These are phyloP conservation scores for Verticillium longisporum DNA, from an alignment of 2,329 filamentous ascomycete species.

Conservation along the genomic window DNA sequence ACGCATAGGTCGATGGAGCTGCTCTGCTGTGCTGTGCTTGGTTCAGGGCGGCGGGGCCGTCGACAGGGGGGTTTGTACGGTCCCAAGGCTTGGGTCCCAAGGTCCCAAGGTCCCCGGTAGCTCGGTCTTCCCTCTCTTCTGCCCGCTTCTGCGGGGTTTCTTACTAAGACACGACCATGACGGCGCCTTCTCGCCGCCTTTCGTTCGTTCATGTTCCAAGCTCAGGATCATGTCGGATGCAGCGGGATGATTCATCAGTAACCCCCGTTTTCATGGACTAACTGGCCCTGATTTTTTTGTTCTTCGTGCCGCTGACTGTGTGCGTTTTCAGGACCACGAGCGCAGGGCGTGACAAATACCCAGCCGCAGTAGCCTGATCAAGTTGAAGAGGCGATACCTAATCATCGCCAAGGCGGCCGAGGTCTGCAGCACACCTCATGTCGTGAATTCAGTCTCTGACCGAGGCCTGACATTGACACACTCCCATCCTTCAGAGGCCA, in stretches of 20 bases:
- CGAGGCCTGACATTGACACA: too few species aligned
- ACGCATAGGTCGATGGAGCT: background rate
- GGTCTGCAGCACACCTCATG: too few species aligned
- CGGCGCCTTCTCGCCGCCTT: background rate
- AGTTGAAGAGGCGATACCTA: too few species aligned
- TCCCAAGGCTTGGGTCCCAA: too few species aligned
- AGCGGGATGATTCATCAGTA: constrained; percentile 8
- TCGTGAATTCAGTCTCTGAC: too few species aligned
- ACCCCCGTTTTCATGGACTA: background rate
- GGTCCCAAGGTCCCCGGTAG: too few species aligned
- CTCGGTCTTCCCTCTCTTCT: background rate
- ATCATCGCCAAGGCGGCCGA: too few species aligned
- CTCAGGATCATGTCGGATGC: background rate
- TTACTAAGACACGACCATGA: background rate
- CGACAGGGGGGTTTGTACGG: background rate
- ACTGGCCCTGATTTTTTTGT: background rate
- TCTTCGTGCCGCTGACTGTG: background rate
- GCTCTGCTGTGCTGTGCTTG: background rate
- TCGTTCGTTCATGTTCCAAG: background rate
- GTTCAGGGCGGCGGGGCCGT: background rate
- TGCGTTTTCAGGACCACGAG: background rate
- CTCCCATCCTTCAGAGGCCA: too few species aligned
- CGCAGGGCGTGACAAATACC: too few species aligned
- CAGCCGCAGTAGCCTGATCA: too few species aligned
- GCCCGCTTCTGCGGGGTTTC: background rate